Evolutionary conservation across 1,284 basidiomycete genomes (phyloP).

Genomic region (Chalciporus sp.): DNA sequence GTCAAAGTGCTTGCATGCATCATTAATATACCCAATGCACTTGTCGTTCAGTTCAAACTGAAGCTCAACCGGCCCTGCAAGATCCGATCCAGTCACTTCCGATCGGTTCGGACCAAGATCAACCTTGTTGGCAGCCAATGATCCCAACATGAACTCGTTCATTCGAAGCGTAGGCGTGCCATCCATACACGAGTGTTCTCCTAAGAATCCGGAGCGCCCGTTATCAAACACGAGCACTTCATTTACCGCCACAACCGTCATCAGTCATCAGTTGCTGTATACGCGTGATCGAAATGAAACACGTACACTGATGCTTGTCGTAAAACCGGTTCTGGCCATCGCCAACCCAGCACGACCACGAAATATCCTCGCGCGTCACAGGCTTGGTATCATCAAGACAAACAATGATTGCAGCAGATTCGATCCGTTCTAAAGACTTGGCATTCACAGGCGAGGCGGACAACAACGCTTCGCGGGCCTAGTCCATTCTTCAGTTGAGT

Average conservation of each 20-base stretch:
- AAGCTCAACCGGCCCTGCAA: conserved; percentile 70
- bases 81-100: conserved; percentile 43
- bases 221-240: conserved; percentile 90
- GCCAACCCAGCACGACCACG: conserved; percentile 89
- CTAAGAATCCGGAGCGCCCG: conserved; percentile 91
- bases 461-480: conserved; percentile 71
- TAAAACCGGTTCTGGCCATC: conserved; percentile 94
- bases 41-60: conserved; percentile 70
- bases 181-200: conserved; percentile 93
- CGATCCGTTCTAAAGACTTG: conserved; percentile 77
- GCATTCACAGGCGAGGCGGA: conserved; percentile 68
- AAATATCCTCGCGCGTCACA: conserved; percentile 80
- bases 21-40: conserved; percentile 55
- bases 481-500: background rate
- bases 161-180: conserved; percentile 94
- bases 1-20: conserved; percentile 72
- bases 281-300: background rate
- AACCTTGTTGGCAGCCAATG: conserved; percentile 78
- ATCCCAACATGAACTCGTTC: conserved; percentile 92
- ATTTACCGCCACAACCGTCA: background rate
- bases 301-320: conserved; percentile 93
- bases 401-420: conserved; percentile 88
- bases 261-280: conserved; percentile 6
- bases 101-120: conserved; percentile 61
- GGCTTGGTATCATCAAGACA: conserved; percentile 84